These are phyloP conservation scores for Eutypella sp. DNA, from an alignment of 2,329 filamentous ascomycete species.

Conservation along the genomic window DNA sequence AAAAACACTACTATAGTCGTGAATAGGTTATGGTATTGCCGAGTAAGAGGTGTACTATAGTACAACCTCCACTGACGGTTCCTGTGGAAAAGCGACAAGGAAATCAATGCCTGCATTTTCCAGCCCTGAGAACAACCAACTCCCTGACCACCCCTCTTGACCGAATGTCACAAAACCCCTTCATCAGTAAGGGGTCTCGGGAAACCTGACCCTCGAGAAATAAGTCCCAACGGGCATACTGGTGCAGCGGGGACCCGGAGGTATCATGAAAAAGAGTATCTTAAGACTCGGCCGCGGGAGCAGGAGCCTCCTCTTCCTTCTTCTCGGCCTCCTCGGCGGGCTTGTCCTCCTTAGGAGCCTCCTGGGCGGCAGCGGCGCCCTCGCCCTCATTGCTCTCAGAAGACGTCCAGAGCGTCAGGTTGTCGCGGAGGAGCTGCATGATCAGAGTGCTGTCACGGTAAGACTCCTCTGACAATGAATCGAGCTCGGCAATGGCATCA, in stretches of 20 bases:
- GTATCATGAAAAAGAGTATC: conserved; percentile 28
- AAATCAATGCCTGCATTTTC: conserved; percentile 27
- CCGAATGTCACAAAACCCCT: conserved; percentile 26
- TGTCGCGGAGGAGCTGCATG: conserved; percentile 98
- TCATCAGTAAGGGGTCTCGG: conserved; percentile 26
- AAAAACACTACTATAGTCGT: conserved; percentile 19
- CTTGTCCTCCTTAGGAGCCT: conserved; percentile 54
- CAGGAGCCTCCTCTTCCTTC: conserved; percentile 50
- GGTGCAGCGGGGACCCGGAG: conserved; percentile 33
- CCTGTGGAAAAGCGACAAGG: conserved; percentile 21
- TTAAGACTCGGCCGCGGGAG: conserved; percentile 50
- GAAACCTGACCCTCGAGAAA: conserved; percentile 18
- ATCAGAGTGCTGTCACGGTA: conserved; percentile 99
- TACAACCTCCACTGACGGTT: conserved; percentile 21
- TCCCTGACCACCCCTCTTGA: conserved; percentile 24
- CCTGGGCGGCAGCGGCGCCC: conserved; percentile 52
- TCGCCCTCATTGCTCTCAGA: conserved; percentile 81
- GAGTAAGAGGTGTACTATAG: conserved; percentile 21
- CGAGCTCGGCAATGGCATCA: conserved; percentile 96
- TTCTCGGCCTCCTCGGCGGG: conserved; percentile 46
- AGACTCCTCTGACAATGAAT: conserved; percentile 94
- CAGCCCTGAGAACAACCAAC: conserved; percentile 27
- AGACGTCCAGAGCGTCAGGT: conserved; percentile 96
- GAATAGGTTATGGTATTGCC: conserved; percentile 22
- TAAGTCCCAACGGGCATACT: conserved; percentile 20